phyloP scores from a whole-genome alignment of 2,329 filamentous ascomycete genomes.

The Aspergillus fumigatiaffinis region DNA sequence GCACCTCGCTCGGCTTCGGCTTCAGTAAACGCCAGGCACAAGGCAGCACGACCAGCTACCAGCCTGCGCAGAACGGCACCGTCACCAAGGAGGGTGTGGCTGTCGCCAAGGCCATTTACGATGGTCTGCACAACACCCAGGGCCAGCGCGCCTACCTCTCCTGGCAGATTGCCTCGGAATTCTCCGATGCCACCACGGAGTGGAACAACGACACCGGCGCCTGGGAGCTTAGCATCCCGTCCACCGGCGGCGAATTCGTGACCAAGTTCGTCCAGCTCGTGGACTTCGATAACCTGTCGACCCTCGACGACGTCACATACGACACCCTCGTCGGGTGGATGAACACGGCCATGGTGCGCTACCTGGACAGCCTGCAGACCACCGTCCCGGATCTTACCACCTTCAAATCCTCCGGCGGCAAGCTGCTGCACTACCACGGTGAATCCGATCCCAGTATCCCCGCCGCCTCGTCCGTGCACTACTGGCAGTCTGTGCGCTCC shows the following conservation, averaged over 20 bases:
- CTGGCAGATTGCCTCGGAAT: conserved; percentile 23
- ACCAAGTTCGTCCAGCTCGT: conserved; percentile 28
- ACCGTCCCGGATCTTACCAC: conserved; percentile 50
- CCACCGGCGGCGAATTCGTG: conserved; percentile 39
- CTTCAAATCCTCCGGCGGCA: conserved; percentile 50
- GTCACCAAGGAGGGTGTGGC: conserved; percentile 25
- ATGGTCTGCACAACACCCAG: conserved; percentile 40
- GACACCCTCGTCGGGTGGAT: conserved; percentile 57
- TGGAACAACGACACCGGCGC: conserved; percentile 23
- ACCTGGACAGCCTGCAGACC: conserved; percentile 51
- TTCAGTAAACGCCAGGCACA: conserved; percentile 24
- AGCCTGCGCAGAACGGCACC: conserved; percentile 29
- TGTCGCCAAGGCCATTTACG: conserved; percentile 33
- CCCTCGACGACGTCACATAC: conserved; percentile 50
- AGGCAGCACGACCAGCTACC: conserved; percentile 16
- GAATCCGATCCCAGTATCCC: conserved; percentile 54
- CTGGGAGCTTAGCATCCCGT: conserved; percentile 29
- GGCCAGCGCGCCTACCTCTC: conserved; percentile 41
- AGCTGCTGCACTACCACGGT: conserved; percentile 57
- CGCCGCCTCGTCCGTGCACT: conserved; percentile 52
- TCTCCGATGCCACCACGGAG: conserved; percentile 21
- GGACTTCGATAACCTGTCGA: conserved; percentile 37
- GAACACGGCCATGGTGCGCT: conserved; percentile 46
- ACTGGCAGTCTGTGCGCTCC: conserved; percentile 51
- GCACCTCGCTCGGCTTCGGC: conserved; percentile 25